Conservation (phyloP, 1,284 basidiomycete genomes). For the Trichosporon faecale region DNA sequence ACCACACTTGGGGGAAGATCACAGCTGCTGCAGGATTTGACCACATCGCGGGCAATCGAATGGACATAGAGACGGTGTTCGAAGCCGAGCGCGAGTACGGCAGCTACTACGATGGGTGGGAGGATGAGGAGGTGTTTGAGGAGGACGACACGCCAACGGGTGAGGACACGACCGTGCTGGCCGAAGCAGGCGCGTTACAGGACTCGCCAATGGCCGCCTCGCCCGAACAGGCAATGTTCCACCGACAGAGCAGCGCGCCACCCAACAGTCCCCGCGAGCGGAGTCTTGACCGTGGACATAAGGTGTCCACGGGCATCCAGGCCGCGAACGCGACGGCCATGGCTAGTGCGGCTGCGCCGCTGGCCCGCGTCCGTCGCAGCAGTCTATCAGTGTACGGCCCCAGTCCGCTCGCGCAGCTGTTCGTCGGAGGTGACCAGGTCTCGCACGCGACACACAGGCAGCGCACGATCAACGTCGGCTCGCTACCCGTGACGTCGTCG, state of each 20-base stretch:
- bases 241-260: neutral
- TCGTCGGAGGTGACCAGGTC: conserved; percentile 29
- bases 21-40: conserved; percentile 65
- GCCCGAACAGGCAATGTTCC: conserved; percentile 14
- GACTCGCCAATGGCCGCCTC: conserved; percentile 9
- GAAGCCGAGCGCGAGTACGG: conserved; percentile 70
- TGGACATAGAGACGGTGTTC: conserved; percentile 76
- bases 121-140: conserved; percentile 54
- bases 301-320: conserved; percentile 16
- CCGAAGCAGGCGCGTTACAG: conserved; percentile 23
- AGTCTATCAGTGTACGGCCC: conserved; percentile 41
- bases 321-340: conserved; percentile 1
- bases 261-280: neutral
- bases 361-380: conserved; percentile 30
- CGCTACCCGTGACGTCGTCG: conserved; percentile 17
- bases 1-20: conserved; percentile 63
- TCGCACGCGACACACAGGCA: neutral
- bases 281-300: neutral
- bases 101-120: conserved; percentile 47
- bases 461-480: conserved; percentile 14
- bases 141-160: conserved; percentile 27
- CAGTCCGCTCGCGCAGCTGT: conserved; percentile 49
- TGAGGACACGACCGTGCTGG: conserved; percentile 13
- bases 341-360: conserved; percentile 11
- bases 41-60: conserved; percentile 61